A percentile compares a stretch with the other conserved stretches of the same genome.
Evolutionary conservation across 2,329 filamentous ascomycete genomes (phyloP).

Genomic region (Aotearoamyces nothofagi): DNA sequence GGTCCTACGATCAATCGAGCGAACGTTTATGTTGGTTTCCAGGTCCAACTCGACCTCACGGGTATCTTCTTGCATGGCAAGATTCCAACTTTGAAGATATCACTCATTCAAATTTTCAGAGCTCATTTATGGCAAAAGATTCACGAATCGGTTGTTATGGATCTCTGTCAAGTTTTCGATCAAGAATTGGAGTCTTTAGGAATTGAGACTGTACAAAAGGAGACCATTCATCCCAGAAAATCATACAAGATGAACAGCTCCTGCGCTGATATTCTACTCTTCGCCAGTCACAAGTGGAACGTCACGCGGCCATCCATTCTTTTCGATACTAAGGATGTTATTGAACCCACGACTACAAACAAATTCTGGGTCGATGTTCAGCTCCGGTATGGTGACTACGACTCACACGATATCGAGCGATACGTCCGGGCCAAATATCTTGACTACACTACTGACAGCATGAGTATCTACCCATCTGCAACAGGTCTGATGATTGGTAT

Average conservation of each 20-base stretch:
- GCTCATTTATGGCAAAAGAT: constrained; percentile 99
- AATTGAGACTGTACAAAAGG: constrained; percentile 96
- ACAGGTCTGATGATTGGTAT: constrained; percentile 97
- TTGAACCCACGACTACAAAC: constrained; percentile 88
- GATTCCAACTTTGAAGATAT: constrained; percentile 96
- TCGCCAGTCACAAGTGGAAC: constrained; percentile 98
- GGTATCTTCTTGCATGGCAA: constrained; percentile 99
- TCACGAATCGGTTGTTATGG: constrained; percentile 97
- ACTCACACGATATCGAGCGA: constrained; percentile 96
- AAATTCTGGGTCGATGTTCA: constrained; percentile 99
- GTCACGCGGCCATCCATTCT: constrained; percentile 85
- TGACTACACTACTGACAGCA: constrained; percentile 96
- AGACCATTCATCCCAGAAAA: constrained; percentile 97
- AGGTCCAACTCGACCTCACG: constrained; percentile 92
- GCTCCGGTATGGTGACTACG: constrained; percentile 92
- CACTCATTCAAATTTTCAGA: constrained; percentile 96
- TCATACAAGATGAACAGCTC: constrained; percentile 99
- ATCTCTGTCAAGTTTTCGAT: constrained; percentile 95
- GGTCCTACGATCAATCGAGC: constrained; percentile 75
- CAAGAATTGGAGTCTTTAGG: constrained; percentile 91
- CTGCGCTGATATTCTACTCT: constrained; percentile 91
- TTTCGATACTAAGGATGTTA: constrained; percentile 91
- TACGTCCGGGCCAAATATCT: constrained; percentile 97
- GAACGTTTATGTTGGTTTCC: constrained; percentile 98
- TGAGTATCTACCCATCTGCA: constrained; percentile 95